Conservation (phyloP, 805 yeast species). For the Candida sphagnicola region DNA sequence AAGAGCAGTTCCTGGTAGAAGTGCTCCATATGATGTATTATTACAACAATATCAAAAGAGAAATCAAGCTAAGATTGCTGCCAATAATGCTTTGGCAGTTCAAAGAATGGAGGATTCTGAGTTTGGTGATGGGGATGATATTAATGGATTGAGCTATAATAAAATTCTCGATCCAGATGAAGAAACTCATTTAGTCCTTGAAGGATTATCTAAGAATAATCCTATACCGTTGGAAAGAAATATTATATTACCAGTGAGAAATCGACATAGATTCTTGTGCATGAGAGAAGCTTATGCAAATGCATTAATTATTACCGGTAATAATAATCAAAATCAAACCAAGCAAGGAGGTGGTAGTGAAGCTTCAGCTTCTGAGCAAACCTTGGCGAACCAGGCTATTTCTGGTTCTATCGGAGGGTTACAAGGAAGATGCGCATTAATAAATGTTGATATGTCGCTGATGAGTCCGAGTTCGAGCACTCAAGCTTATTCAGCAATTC, state of each 20-base stretch:
- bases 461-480: conserved; percentile 23
- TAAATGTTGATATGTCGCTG: conserved; percentile 53
- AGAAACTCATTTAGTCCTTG: conserved; percentile 86
- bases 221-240: conserved; percentile 83
- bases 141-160: conserved; percentile 23
- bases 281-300: conserved; percentile 94
- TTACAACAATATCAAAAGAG: conserved; percentile 87
- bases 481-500: conserved; percentile 50
- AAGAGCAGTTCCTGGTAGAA: conserved; percentile 89
- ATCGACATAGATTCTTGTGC: conserved; percentile 71
- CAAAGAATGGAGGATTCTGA: conserved; percentile 67
- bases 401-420: conserved; percentile 63
- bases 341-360: conserved; percentile 8
- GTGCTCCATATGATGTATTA: conserved; percentile 86
- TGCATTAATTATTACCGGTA: conserved; percentile 65
- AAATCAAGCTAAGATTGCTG: conserved; percentile 87
- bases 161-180: conserved; percentile 78
- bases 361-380: conserved; percentile 26
- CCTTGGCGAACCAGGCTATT: conserved; percentile 44
- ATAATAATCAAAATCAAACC: conserved; percentile 38
- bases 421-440: conserved; percentile 74
- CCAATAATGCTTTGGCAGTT: conserved; percentile 74
- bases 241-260: conserved; percentile 63
- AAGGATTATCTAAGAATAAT: conserved; percentile 76
- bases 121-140: conserved; percentile 25